Conservation (phyloP, 2,329 filamentous ascomycete genomes). For the Orbilia ellipsospora region DNA sequence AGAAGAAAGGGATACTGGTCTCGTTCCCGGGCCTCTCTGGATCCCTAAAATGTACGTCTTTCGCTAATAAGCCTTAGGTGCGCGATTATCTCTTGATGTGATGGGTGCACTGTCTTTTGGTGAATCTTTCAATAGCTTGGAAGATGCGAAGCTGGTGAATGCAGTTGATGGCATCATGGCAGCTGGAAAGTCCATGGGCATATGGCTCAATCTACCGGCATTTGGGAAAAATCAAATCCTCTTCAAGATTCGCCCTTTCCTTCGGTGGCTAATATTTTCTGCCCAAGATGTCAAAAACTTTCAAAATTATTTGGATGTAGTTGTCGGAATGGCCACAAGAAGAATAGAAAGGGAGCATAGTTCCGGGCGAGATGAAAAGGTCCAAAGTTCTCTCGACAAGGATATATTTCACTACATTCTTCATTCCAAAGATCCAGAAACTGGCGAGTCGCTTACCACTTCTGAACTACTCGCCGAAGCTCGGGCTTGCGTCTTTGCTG, state of each 20-base stretch:
- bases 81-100: constrained; percentile 65
- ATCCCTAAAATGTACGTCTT: no score
- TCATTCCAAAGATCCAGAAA: constrained; percentile 77
- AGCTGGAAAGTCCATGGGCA: constrained; percentile 20
- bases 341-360: constrained; percentile 17
- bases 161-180: constrained; percentile 44
- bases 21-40: no score
- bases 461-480: constrained; percentile 77
- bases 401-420: constrained; percentile 82
- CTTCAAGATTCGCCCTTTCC: constrained; percentile 31
- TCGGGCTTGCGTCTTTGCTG: constrained; percentile 67
- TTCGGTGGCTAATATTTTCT: constrained; percentile 16
- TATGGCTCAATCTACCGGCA: constrained; percentile 29
- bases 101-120: constrained; percentile 68
- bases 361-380: constrained; percentile 63
- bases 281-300: constrained; percentile 54
- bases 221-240: constrained; percentile 36
- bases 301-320: constrained; percentile 28
- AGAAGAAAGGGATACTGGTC: not conserved
- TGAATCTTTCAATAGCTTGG: constrained; percentile 67
- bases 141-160: constrained; percentile 67
- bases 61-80: constrained; percentile 35
- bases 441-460: constrained; percentile 73
- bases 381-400: constrained; percentile 74
- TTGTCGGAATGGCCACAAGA: constrained; percentile 16